Evolutionary conservation across 139 green algal species (phyloP).

Genomic region (Coelastrella sp.): DNA sequence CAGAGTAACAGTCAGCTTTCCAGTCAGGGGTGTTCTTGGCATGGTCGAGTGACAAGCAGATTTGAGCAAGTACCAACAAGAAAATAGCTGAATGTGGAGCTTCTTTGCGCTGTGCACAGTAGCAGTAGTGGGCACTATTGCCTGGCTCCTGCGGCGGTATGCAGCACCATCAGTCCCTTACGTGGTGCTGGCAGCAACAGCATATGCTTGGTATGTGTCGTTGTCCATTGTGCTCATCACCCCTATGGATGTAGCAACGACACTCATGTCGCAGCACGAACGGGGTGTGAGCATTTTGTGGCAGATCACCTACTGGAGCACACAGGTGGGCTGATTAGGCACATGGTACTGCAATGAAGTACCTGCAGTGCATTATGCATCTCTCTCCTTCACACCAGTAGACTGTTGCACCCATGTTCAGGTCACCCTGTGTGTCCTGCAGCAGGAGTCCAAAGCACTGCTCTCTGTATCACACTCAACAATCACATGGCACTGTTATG

Average conservation of each 20-base stretch:
- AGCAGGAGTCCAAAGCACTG: too few species aligned
- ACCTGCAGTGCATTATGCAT: too few species aligned
- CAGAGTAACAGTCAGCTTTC: too few species aligned
- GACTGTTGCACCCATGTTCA: too few species aligned
- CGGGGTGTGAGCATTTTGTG: constrained; percentile 27
- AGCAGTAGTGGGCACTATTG: constrained; percentile 48
- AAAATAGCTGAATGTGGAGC: constrained; percentile 53
- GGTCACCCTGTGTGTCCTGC: too few species aligned
- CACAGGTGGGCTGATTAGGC: constrained; percentile 42
- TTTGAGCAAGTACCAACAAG: too few species aligned
- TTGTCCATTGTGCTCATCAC: constrained; percentile 88
- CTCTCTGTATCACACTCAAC: too few species aligned
- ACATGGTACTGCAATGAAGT: too few species aligned
- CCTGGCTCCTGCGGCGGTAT: constrained; percentile 63
- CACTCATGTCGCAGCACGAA: not conserved
- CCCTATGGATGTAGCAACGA: constrained; percentile 56
- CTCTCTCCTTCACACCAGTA: too few species aligned
- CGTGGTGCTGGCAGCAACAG: constrained; percentile 65
- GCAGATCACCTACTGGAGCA: constrained; percentile 47
- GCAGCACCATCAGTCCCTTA: constrained; percentile 66
- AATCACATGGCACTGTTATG: constrained; percentile 1
- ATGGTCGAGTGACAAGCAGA: too few species aligned
- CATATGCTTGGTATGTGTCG: constrained; percentile 86
- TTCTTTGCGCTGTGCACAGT: constrained; percentile 61
- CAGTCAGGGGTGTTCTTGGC: too few species aligned